Evolutionary conservation across 345 rosid species (phyloP), one percentile per base, ranked within the genome.

Genomic region (Eutrema heterophyllum): DNA sequence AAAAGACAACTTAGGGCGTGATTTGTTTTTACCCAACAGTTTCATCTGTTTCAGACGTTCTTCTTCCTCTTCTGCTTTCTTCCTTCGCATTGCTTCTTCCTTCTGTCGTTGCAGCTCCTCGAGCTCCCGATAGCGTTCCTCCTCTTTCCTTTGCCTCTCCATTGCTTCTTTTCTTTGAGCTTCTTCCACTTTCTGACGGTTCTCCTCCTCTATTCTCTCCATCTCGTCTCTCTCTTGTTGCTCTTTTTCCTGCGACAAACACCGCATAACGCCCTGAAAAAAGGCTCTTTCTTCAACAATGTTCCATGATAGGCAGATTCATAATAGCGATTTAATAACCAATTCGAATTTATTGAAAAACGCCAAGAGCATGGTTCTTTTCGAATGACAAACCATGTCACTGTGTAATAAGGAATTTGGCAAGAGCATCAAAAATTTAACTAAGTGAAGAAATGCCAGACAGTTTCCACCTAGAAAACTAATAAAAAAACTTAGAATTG

Each of bases 11-110:
- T 95, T 95, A 0, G 99, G 98, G 30, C 98, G 83, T 32, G 93
- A 81, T 69, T 95, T 95, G 88, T 95, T 95, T 88, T 95, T 95
- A 45, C 99, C 99, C 83, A 95, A 77, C 64, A 95, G 81, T 78
- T 88, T 92, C 93, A 90, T 86, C 87, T 90, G 98, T 56, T 92
- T 88, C 16, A 54, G 55, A 10, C 99, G 91, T 57, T 92, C 97
- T 83, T 90, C 96, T 48, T 92, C 99, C 85, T 95, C 96, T 81
- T 90, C 89, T 9, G 87, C 92, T 72, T 88, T 90, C 88, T 87
- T 92, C 84, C 88, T 81, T 71, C 87, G 79, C 92, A 85, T 72
- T 2, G 89, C 94, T 75, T 90, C 99, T 83, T 87, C 99, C 51
- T 84, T 95, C 66, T 81, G 89, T 64, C 95, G 78, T 80, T 89